Evolutionary conservation across 2,329 filamentous ascomycete genomes (phyloP), one percentile per base, ranked within the genome.

Genomic region (Aspergillaceae sp.): DNA sequence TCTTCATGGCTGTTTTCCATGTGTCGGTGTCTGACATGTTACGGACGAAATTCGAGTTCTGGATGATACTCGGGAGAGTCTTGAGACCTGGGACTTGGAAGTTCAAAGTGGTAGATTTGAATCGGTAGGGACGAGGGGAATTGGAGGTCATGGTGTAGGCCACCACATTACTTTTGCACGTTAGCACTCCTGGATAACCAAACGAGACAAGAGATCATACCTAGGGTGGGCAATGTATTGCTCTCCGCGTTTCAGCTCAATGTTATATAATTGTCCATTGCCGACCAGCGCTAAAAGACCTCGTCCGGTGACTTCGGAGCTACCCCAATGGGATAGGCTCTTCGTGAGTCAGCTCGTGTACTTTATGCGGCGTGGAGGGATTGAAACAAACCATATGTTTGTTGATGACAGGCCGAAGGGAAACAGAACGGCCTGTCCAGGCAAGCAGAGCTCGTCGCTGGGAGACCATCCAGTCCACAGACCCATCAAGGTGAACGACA

Each of bases 391-490:
- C 83, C 61, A 96, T 77, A 52, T 78, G 78, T 38, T 77, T 77
- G 57, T 89, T 90, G 53, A 94, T 74, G 41, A 81, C 83, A 2
- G 90, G 87, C 33, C 81, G 82, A 40, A 92, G 77, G 10, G 76
- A 74, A 45, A 98, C 74, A 1, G 87, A 89, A 64, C 94, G 87
- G 29, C 92, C 92, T 0, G 91, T 95, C 92, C 92, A 98, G 45
- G 92, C 92, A n/a, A 97, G 75, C 44, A 98, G 75, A 1, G 89
- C 89, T 54, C 87, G 84, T 51, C 87, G 79, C 64, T 97, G 90
- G 5, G 87, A 79, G 6, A 98, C 74, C 74, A 95, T 87, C 91
- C 92, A 98, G 70, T 98, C 92, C 48, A 89, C 83, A 4, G 89
- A 88, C 48, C 92, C 92, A 71, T 98, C 89, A 43, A 98, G 79